These are phyloP conservation scores for Coelastrella sp. DNA, from an alignment of 139 green algal species.

Conservation along the genomic window DNA sequence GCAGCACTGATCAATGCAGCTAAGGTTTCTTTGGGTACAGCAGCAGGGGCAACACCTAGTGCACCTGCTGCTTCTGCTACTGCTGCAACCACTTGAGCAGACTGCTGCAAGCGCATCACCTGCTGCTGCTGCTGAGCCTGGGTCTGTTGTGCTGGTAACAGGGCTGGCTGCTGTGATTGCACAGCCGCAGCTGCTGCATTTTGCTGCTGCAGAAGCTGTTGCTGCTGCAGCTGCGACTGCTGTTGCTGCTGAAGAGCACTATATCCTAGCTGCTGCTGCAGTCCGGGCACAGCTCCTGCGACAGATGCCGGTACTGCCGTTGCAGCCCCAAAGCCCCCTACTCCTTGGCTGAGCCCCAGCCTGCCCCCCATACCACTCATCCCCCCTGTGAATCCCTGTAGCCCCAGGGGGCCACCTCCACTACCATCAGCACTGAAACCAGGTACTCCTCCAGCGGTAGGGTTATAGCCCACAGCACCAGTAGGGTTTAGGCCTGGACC, in stretches of 20 bases:
- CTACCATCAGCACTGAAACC: not conserved
- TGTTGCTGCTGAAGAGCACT: conserved; percentile 7
- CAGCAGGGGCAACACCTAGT: conserved; percentile 5
- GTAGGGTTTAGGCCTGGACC: not conserved
- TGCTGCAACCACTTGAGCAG: not conserved
- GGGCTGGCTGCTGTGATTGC: not conserved
- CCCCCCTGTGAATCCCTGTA: not conserved
- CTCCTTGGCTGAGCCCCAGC: not conserved
- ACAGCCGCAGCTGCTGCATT: not conserved
- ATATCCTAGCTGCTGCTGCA: not conserved
- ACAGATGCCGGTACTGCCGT: not conserved
- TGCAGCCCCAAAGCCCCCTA: not conserved
- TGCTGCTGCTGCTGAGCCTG: not conserved
- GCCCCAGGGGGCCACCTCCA: conserved; percentile 13
- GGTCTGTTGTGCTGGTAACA: not conserved
- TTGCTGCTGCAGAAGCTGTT: not conserved
- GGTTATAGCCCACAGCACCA: not conserved
- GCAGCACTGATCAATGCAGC: conserved; percentile 16
- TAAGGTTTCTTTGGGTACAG: conserved; percentile 16
- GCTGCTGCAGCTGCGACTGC: conserved; percentile 3
- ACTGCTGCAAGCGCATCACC: not conserved
- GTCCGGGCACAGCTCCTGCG: not conserved
- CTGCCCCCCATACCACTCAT: conserved; percentile 14
- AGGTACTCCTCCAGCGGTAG: not conserved
- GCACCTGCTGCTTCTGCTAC: conserved; percentile 20